A percentile compares a stretch with the other conserved stretches of the same genome.
Evolutionary conservation across 1,284 basidiomycete species (phyloP).

Genomic region (Stereum hirsutum): DNA sequence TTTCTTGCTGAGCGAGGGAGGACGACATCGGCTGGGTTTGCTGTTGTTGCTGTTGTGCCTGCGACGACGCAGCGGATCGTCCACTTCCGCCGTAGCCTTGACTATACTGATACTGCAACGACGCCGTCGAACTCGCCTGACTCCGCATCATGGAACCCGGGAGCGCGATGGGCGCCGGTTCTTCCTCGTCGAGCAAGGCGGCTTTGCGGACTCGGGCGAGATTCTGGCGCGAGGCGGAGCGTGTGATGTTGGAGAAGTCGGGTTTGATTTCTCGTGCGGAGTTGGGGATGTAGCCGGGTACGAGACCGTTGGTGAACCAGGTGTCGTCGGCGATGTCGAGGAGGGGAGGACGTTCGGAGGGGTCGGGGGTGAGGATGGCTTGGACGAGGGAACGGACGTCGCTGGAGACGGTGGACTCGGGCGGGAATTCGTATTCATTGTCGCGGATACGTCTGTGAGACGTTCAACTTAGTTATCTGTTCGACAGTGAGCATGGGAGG

Average conservation of each 20-base stretch:
- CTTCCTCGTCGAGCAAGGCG: constrained; percentile 55
- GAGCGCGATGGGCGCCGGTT: constrained; percentile 30
- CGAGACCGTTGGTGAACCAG: constrained; percentile 79
- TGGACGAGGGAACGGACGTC: constrained; percentile 78
- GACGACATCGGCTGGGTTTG: constrained; percentile 34
- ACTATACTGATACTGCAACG: constrained; percentile 1
- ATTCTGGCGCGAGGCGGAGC: constrained; percentile 58
- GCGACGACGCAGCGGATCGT: not conserved
- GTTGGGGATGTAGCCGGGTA: constrained; percentile 75
- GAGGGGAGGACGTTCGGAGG: constrained; percentile 73
- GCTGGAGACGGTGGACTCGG: constrained; percentile 62
- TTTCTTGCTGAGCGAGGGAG: constrained; percentile 81
- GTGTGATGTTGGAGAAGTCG: constrained; percentile 64
- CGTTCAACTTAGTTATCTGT: not conserved
- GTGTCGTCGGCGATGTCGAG: constrained; percentile 79
- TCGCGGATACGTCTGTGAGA: constrained; percentile 81
- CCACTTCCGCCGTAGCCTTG: not conserved
- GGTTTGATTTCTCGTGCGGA: constrained; percentile 71
- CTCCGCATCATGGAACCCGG: no score
- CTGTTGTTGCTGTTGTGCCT: constrained; percentile 10
- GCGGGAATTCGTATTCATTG: constrained; percentile 91
- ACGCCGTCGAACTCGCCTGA: constrained; percentile 13
- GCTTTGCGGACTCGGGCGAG: constrained; percentile 55
- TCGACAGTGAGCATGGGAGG: constrained; percentile 7
- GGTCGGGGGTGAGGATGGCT: constrained; percentile 79